These are phyloP conservation scores for Aspergillus homomorphus DNA, from an alignment of 495 filamentous ascomycete species.

Conservation along the genomic window DNA sequence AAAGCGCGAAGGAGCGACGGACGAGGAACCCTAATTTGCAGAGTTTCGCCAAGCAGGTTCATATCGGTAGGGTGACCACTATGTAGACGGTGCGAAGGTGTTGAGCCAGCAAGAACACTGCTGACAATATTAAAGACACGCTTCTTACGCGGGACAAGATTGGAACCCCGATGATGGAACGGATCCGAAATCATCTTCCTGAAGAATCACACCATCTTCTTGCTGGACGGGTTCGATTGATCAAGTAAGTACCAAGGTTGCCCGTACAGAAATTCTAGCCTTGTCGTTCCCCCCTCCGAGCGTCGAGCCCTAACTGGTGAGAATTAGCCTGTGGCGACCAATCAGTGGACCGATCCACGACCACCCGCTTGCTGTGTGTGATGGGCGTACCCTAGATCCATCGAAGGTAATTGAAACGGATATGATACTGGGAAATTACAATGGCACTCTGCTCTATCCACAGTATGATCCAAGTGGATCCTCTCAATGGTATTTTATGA, in stretches of 20 bases:
- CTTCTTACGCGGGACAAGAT: slow-evolving; percentile 13
- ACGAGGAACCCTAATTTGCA: slow-evolving; percentile 13
- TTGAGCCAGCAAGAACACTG: background rate
- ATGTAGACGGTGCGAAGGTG: background rate
- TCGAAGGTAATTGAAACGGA: slow-evolving; percentile 28
- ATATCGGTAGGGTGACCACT: slow-evolving; percentile 19
- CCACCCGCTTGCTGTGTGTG: slow-evolving; percentile 32
- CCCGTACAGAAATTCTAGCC: too few species aligned
- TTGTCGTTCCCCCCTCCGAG: too few species aligned
- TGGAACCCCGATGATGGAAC: slow-evolving; percentile 13
- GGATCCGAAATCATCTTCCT: slow-evolving; percentile 17
- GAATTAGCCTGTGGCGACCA: slow-evolving; percentile 31
- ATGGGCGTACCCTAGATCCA: slow-evolving; percentile 22
- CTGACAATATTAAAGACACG: slow-evolving; percentile 9
- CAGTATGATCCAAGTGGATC: slow-evolving; percentile 14
- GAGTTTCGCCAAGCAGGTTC: slow-evolving; percentile 17
- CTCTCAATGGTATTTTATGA: slow-evolving; percentile 32
- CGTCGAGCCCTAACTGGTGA: background rate
- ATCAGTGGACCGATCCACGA: slow-evolving; percentile 25
- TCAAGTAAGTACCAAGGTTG: slow-evolving; percentile 16
- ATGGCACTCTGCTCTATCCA: slow-evolving; percentile 23
- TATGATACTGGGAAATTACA: slow-evolving; percentile 21
- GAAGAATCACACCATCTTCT: slow-evolving; percentile 13
- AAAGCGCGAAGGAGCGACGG: slow-evolving; percentile 15
- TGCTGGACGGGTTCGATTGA: slow-evolving; percentile 15